Evolutionary conservation across 2,329 filamentous ascomycete species (phyloP).

Genomic region (Alternaria sp.): DNA sequence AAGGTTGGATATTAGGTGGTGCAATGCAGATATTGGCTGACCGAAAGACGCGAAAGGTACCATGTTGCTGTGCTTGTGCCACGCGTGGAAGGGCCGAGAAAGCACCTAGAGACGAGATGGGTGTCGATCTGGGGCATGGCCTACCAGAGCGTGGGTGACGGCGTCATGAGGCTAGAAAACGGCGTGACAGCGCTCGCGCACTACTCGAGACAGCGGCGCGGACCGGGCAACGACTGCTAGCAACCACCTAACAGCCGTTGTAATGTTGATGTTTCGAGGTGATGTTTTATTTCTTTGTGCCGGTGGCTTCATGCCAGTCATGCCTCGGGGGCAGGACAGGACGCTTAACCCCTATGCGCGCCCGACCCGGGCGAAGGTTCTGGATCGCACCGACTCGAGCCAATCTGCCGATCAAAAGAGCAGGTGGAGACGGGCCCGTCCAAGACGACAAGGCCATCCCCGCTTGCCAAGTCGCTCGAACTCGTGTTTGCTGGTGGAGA

Average conservation of each 20-base stretch:
- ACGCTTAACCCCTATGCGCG: neutral
- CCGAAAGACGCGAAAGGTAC: neutral
- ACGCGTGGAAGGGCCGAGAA: slow-evolving; percentile 8
- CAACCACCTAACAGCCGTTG: slow-evolving; percentile 12
- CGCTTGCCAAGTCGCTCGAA: slow-evolving; percentile 9
- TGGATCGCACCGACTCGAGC: slow-evolving; percentile 1
- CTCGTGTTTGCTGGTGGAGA: neutral
- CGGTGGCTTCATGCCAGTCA: neutral
- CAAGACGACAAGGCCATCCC: slow-evolving; percentile 9
- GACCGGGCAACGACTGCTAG: slow-evolving; percentile 12
- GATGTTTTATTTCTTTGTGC: neutral
- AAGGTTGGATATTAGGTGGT: neutral
- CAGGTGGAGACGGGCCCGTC: neutral
- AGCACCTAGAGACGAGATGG: neutral
- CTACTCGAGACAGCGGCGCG: slow-evolving; percentile 21
- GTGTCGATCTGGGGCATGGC: neutral
- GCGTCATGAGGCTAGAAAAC: neutral
- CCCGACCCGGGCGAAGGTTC: neutral
- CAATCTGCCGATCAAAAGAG: neutral
- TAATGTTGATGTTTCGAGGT: neutral
- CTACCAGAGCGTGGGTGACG: neutral
- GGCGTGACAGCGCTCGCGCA: neutral
- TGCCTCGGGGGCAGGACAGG: neutral
- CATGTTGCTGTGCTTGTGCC: neutral
- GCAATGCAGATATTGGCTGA: neutral